phyloP scores from a whole-genome alignment of 2,329 filamentous ascomycete species.

The Neophaeococcomyces mojaviensis region DNA sequence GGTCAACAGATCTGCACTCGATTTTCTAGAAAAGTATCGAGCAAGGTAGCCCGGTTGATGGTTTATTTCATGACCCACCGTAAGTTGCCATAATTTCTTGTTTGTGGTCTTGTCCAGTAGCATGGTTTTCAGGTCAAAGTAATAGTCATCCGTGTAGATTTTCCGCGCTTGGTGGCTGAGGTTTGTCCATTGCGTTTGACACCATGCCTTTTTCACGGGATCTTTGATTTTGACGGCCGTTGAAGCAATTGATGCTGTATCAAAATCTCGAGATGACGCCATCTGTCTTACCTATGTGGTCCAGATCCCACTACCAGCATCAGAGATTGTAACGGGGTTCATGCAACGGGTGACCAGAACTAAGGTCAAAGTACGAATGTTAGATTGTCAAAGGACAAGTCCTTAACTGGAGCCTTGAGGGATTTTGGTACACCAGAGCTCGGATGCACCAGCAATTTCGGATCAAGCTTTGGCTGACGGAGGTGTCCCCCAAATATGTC shows the following conservation, averaged over 20 bases:
- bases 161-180: constrained; percentile 20
- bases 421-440: too few species aligned
- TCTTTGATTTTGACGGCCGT: constrained; percentile 10
- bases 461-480: too few species aligned
- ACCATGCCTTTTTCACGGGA: constrained; percentile 16
- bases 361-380: too few species aligned
- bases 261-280: neutral
- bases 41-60: neutral
- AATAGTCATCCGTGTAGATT: constrained; percentile 14
- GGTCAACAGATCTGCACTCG: neutral
- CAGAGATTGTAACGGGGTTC: too few species aligned
- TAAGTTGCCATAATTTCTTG: constrained; percentile 18
- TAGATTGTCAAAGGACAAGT: too few species aligned
- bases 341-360: too few species aligned
- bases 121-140: constrained; percentile 23
- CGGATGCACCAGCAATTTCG: too few species aligned
- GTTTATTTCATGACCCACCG: constrained; percentile 14
- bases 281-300: too few species aligned
- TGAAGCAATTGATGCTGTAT: constrained; percentile 5
- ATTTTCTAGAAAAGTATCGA: neutral
- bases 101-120: constrained; percentile 21
- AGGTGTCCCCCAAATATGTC: too few species aligned
- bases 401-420: too few species aligned
- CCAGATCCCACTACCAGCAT: too few species aligned
- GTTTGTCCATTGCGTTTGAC: constrained; percentile 22